phyloP scores from a whole-genome alignment of 257 asterid species.

The Fraxinus anomala region DNA sequence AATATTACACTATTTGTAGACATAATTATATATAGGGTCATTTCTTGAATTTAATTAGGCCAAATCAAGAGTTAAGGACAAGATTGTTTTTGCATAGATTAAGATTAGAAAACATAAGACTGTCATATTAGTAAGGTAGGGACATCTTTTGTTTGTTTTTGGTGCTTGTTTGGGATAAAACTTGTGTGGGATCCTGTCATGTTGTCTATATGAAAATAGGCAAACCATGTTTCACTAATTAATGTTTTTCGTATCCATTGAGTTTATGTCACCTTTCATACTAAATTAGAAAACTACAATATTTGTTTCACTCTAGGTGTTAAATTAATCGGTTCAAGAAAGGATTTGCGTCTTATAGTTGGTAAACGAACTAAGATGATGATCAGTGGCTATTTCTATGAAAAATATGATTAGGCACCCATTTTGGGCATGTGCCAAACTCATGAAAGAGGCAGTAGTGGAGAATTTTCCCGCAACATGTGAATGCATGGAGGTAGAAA shows the following conservation, averaged over 20 bases:
- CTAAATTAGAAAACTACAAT: not conserved
- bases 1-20: constrained; percentile 42
- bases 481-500: not conserved
- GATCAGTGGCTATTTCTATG: not conserved
- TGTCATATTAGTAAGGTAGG: constrained; percentile 27
- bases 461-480: not conserved
- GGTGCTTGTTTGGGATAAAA: constrained; percentile 29
- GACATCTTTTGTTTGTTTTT: constrained; percentile 31
- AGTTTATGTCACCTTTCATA: not conserved
- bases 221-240: constrained; percentile 8
- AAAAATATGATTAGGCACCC: not conserved
- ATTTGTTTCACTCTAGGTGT: not conserved
- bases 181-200: constrained; percentile 20
- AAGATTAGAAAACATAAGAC: constrained; percentile 24
- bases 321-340: not conserved
- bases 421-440: not conserved
- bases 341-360: not conserved
- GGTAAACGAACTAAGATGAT: too few relatives aligned
- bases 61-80: constrained; percentile 15
- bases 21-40: constrained; percentile 24
- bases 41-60: constrained; percentile 16
- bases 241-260: not conserved
- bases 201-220: constrained; percentile 20
- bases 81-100: constrained; percentile 1
- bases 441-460: not conserved